Base-by-base conservation (phyloP, 2,329 filamentous ascomycete genomes). In the Dryadomyces quercivorus region DNA sequence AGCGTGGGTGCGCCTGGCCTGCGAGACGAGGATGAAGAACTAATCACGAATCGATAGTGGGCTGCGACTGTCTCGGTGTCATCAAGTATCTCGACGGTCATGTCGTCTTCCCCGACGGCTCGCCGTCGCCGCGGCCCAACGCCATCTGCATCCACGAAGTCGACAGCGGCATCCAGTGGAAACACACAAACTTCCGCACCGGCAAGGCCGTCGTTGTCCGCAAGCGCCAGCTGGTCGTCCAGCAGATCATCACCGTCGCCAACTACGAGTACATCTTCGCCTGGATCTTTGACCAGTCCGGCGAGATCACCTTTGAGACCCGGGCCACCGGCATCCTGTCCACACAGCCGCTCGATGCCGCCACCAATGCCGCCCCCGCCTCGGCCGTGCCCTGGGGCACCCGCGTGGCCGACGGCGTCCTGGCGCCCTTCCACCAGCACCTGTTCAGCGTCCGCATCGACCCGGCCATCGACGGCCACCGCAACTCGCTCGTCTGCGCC, bases 361-460 rank as follows among this genome's bases (percentile, higher is more conserved):
- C 67, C 62, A 75, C 77, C 59, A 77, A 74, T 62, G 36, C 36
- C 10, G 10, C 36, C 10, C 36, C 36, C 4, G 22, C 76, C 60
- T 10, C 34, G 38, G 6, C 36, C 2, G n/a, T 40, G 20, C 60
- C 63, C 2, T 85, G 75, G 63, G 81, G 81, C 20, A 85, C 78
- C 55, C 70, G 84, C 1, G 82, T 88, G 1, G 72, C 73, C 0
- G 76, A 78, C 0, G 83, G 84, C 0, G 77, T 82, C 0, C 67
- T 86, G 2, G 84, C 84, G 0, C 80, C 81, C 56, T 82, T 85
- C 64, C 84, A 87, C 59, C 84, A 88, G 63, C 84, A 87, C 66
- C 72, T 87, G 44, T 86, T 88, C 63, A 75, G 72, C 21, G 66
- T 81, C 40, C 74, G 83, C 1, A 78, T 87, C 51, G 83, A 87